A percentile compares a stretch with the other conserved stretches of the same genome.
These are phyloP conservation scores for Simplicillium aogashimaense DNA, from an alignment of 2,329 filamentous ascomycete genomes.

Conservation along the genomic window DNA sequence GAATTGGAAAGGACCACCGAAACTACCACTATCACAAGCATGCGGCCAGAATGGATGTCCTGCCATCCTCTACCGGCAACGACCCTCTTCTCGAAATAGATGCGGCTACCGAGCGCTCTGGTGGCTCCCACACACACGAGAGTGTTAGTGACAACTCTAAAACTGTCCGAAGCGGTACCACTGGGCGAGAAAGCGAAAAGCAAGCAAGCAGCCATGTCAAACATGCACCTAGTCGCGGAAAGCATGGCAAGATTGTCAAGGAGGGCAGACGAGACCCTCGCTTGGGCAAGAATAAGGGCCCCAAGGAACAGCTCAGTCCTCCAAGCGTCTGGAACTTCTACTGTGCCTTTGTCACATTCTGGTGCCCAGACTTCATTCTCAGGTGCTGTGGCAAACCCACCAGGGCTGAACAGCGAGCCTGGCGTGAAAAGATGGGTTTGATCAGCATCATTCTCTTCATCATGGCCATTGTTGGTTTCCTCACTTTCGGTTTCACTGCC, in stretches of 20 bases:
- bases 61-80: slow-evolving; percentile 86
- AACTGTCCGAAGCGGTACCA: slow-evolving; percentile 20
- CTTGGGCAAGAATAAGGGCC: slow-evolving; percentile 37
- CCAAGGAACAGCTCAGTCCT: slow-evolving; percentile 59
- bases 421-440: slow-evolving; percentile 96
- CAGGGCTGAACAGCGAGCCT: slow-evolving; percentile 81
- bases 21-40: slow-evolving; percentile 96
- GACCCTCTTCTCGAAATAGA: slow-evolving; percentile 77
- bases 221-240: slow-evolving; percentile 29
- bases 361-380: slow-evolving; percentile 79
- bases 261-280: slow-evolving; percentile 31
- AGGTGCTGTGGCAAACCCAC: slow-evolving; percentile 76
- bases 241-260: slow-evolving; percentile 57
- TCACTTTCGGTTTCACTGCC: slow-evolving; percentile 93
- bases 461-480: slow-evolving; percentile 81
- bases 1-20: slow-evolving; percentile 77
- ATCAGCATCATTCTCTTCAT: slow-evolving; percentile 88
- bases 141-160: slow-evolving; percentile 32
- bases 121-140: slow-evolving; percentile 33
- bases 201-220: slow-evolving; percentile 18
- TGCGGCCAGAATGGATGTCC: slow-evolving; percentile 82
- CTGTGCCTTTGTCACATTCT: slow-evolving; percentile 88
- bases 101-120: slow-evolving; percentile 47
- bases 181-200: slow-evolving; percentile 14
- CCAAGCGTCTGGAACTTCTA: slow-evolving; percentile 93